Base-by-base conservation (phyloP, 2,329 filamentous ascomycete genomes). In the Sarocladiaceae sp. region DNA sequence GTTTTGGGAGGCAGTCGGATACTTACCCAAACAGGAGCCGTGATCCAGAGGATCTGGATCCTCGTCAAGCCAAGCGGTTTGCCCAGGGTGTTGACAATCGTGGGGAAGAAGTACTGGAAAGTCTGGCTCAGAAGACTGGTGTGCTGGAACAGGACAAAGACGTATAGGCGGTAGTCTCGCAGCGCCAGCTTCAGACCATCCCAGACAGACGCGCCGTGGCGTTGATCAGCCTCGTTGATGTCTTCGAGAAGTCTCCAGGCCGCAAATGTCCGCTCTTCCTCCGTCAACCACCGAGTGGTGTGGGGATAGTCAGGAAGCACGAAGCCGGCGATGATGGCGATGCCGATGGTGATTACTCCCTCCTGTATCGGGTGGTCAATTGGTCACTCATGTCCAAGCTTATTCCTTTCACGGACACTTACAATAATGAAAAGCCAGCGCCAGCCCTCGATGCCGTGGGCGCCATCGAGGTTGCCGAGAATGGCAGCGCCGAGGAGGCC, bases 61-160 rank as follows among this genome's bases (percentile, higher is more conserved):
- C 61, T 69, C 6, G 67, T 65, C 55, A 78, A 83, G 0, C 77
- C 76, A 0, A 84, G 67, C 0, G 37, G 37, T 16, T 41, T 41
- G 11, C 37, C 37, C n/a, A 41, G 15, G 5, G 76, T 81, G 33
- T 76, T 68, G 1, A 83, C 74, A 32, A 84, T 80, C 0, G 71
- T 76, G 0, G 80, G 80, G 59, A 83, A 83, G 62, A 82, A 82
- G 55, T 82, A 82, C 35, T 80, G 76, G 53, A 82, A 81, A 1
- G 72, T 75, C 53, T 78, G 73, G 0, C 69, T 67, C 1, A 76
- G 58, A 13, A 77, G 50, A 24, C 65, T 71, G n/a, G 67, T 53
- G 45, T 78, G 74, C 52, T 79, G 74, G 3, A 79, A 58, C 18
- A 78, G 58, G 2, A 74, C 65, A 43, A 79, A 77, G 1, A 78